Base-by-base conservation (phyloP, 2,329 filamentous ascomycete genomes). In the Sporothrix pallida region DNA sequence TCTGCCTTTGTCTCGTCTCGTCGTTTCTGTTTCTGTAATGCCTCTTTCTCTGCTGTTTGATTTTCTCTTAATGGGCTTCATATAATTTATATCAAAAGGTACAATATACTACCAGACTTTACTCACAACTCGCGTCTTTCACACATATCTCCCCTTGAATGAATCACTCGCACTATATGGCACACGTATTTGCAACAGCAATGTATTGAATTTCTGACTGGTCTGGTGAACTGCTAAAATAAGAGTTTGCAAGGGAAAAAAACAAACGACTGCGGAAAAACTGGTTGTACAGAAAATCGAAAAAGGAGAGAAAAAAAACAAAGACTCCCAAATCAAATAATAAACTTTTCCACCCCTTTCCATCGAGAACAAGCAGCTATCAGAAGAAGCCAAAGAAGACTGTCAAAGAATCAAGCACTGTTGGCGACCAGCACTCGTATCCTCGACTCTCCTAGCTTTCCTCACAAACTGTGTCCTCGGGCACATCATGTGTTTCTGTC, bases 171-270 rank as follows among this genome's bases (percentile, higher is more conserved):
- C 48, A 52, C n/a, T 7, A 3, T 52, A 56, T 26, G 9, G 8
- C 10, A 20, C 52, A 56, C 52, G n/a, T 46, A 31, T 48, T 70
- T 46, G 48, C 23, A 72, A 46, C 70, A 44, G 60, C 26, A 42
- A 46, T 72, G 58, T 71, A 48, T 65, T 67, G 62, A 56, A 12
- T 72, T 20, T 56, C 48, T 72, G 60, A 31, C 70, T 72, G 46
- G 70, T 56, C 37, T 72, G 70, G 46, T 72, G 46, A 65, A 42
- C 58, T 72, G 58, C 70, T 17, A 23, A 46, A 42, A 44, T 5
- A 26, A 37, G 9, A 12, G 60, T 6, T 31, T 12, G 31, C 15
- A 5, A 12, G 5, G 48, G 23, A 13, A 15, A 17, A 70, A 20
- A 65, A 52, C 42, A 17, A 17, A 69, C 44, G 42, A 56, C 12